These are phyloP conservation scores for Phytopythium boreale DNA, from an alignment of 352 stramenopile genomes.

Conservation along the genomic window DNA sequence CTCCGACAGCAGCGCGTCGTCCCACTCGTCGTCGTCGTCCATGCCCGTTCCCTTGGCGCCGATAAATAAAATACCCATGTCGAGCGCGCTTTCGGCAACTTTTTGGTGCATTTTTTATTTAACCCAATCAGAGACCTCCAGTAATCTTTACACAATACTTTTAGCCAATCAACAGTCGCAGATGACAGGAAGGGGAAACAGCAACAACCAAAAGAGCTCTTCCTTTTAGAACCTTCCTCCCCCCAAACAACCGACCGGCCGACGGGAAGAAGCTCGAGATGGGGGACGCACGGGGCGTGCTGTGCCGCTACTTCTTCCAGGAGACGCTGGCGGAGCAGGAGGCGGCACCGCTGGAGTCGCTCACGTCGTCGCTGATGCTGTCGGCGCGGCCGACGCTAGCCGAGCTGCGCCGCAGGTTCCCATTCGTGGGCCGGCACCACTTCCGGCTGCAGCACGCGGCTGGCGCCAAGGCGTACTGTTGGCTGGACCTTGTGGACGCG, in stretches of 20 bases:
- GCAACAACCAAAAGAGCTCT: background rate
- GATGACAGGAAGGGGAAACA: background rate
- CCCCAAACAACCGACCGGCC: background rate
- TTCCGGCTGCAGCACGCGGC: slow-evolving; percentile 66
- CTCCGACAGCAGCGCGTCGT: slow-evolving; percentile 73
- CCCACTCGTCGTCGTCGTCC: slow-evolving; percentile 69
- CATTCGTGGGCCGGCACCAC: slow-evolving; percentile 71
- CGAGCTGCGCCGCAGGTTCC: slow-evolving; percentile 68
- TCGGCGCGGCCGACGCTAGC: slow-evolving; percentile 54
- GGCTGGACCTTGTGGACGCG: slow-evolving; percentile 70
- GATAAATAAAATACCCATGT: background rate
- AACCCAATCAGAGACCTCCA: background rate
- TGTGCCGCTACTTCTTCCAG: slow-evolving; percentile 87
- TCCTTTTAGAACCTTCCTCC: no score
- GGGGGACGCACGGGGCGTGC: slow-evolving; percentile 29
- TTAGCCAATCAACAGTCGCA: slow-evolving; percentile 12
- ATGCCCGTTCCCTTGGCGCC: background rate
- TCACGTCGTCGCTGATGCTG: slow-evolving; percentile 63
- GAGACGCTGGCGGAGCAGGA: slow-evolving; percentile 58
- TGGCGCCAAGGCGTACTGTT: slow-evolving; percentile 42
- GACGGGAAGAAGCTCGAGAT: background rate
- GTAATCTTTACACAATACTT: background rate
- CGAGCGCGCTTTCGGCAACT: no score
- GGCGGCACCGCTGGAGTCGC: slow-evolving; percentile 35
- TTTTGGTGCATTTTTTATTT: background rate